A percentile compares a stretch with the other conserved stretches of the same genome.
Evolutionary conservation across 2,329 filamentous ascomycete genomes (phyloP).

Genomic region (Rhinocladiella mackenziei): DNA sequence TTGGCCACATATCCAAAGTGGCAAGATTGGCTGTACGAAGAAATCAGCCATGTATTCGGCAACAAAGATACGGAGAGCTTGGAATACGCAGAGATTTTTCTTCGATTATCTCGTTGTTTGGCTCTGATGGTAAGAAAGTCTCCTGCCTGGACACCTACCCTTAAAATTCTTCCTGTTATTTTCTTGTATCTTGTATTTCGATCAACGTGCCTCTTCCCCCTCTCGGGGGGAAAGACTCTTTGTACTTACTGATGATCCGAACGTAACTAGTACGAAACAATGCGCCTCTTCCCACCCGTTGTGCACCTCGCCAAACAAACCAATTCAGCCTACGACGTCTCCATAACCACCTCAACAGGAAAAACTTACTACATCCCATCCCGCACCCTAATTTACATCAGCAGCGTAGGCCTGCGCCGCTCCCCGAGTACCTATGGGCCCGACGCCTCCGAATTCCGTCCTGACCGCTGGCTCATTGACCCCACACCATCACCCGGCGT

Average conservation of each 20-base stretch:
- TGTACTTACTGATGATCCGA: too few species aligned
- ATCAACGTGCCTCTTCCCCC: not conserved
- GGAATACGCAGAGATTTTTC: conserved; percentile 45
- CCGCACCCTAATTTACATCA: conserved; percentile 38
- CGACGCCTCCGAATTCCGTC: conserved; percentile 38
- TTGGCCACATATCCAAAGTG: conserved; percentile 46
- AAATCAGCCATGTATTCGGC: conserved; percentile 41
- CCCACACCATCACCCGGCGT: not conserved
- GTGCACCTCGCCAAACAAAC: conserved; percentile 39
- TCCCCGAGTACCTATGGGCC: conserved; percentile 30
- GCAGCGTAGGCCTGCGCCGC: conserved; percentile 34
- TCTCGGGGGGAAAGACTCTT: too few species aligned
- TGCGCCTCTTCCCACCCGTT: conserved; percentile 43
- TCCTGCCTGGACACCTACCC: not conserved
- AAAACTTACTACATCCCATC: conserved; percentile 34
- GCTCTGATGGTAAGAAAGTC: conserved; percentile 45
- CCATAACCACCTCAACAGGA: conserved; percentile 31
- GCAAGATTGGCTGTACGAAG: conserved; percentile 52
- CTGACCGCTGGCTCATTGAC: conserved; percentile 40
- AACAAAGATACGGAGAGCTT: conserved; percentile 29
- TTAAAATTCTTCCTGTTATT: too few species aligned
- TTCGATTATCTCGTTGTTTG: conserved; percentile 42
- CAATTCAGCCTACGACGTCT: conserved; percentile 28
- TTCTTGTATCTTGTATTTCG: too few species aligned
- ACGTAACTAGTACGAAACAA: conserved; percentile 40